A percentile compares a stretch with the other conserved stretches of the same genome.
These are phyloP conservation scores for Geotrichum fermentans DNA, from an alignment of 1,139 yeast species.

Conservation along the genomic window DNA sequence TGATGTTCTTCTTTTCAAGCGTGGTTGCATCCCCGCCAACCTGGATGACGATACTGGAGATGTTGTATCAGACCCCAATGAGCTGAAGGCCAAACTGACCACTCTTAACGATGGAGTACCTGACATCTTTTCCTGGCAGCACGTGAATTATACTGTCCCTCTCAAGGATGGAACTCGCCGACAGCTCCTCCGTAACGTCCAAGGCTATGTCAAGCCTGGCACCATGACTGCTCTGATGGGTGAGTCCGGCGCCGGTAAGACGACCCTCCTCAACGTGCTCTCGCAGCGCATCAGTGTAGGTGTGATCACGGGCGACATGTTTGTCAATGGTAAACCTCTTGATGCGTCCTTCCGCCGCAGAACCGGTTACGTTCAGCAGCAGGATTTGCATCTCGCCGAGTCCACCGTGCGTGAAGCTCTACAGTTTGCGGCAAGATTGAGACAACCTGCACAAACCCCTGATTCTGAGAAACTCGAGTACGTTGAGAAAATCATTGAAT, in stretches of 20 bases:
- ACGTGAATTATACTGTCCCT: slow-evolving; percentile 45
- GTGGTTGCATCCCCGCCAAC: slow-evolving; percentile 45
- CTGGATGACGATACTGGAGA: slow-evolving; percentile 43
- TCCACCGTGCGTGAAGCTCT: slow-evolving; percentile 56
- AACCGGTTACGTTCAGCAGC: slow-evolving; percentile 62
- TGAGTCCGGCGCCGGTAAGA: slow-evolving; percentile 63
- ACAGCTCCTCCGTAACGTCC: slow-evolving; percentile 49
- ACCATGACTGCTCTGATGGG: slow-evolving; percentile 60
- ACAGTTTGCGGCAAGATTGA: slow-evolving; percentile 53
- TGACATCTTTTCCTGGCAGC: slow-evolving; percentile 47
- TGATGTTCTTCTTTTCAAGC: slow-evolving; percentile 40
- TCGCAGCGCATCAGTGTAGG: slow-evolving; percentile 56
- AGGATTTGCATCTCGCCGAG: slow-evolving; percentile 54
- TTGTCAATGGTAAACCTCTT: slow-evolving; percentile 51
- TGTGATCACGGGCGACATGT: slow-evolving; percentile 55
- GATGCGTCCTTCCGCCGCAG: slow-evolving; percentile 52
- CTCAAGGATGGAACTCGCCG: slow-evolving; percentile 43
- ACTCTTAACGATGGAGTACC: slow-evolving; percentile 31
- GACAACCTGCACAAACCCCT: slow-evolving; percentile 48
- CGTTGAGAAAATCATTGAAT: slow-evolving; percentile 51
- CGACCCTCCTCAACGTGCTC: slow-evolving; percentile 53
- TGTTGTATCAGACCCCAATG: slow-evolving; percentile 43
- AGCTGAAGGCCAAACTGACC: slow-evolving; percentile 38
- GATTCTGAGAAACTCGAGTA: slow-evolving; percentile 48
- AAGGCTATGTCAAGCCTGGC: slow-evolving; percentile 61